phyloP scores from a whole-genome alignment of 1,284 basidiomycete genomes.

The Sanghuangporus sanghuang region DNA sequence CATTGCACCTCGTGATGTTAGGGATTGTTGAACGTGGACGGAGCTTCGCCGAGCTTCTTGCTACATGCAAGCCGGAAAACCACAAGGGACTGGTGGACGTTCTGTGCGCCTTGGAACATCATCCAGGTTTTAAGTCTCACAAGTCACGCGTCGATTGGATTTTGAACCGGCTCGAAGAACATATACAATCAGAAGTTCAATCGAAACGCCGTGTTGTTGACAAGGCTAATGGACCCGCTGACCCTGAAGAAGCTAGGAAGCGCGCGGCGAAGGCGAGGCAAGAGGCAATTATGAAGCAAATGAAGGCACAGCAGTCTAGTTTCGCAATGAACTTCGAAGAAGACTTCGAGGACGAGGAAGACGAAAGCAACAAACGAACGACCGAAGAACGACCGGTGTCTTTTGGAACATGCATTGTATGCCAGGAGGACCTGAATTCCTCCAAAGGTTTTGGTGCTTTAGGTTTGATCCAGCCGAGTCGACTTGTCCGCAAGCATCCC shows the following conservation, averaged over 20 bases:
- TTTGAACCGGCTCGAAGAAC: slow-evolving; percentile 50
- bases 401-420: slow-evolving; percentile 94
- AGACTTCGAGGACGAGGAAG: slow-evolving; percentile 44
- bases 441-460: slow-evolving; percentile 81
- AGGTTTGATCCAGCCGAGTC: slow-evolving; percentile 88
- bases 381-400: slow-evolving; percentile 45
- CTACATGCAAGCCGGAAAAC: slow-evolving; percentile 49
- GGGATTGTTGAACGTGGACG: slow-evolving; percentile 65
- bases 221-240: slow-evolving; percentile 32
- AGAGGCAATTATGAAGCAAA: slow-evolving; percentile 87
- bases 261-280: slow-evolving; percentile 81
- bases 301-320: slow-evolving; percentile 85
- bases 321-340: slow-evolving; percentile 77
- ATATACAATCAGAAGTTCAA: slow-evolving; percentile 52
- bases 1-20: slow-evolving; percentile 81
- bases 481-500: slow-evolving; percentile 76
- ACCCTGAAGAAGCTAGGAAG: slow-evolving; percentile 67
- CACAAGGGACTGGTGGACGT: slow-evolving; percentile 65
- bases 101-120: slow-evolving; percentile 71
- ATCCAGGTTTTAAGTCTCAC: slow-evolving; percentile 69
- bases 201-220: slow-evolving; percentile 42
- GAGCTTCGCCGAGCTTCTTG: slow-evolving; percentile 56
- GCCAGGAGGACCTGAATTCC: slow-evolving; percentile 87
- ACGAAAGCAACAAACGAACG: slow-evolving; percentile 51
- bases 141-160: slow-evolving; percentile 72